These are phyloP conservation scores for Hygrocybe coccinea DNA, from an alignment of 768 basidiomycete species.

Conservation along the genomic window DNA sequence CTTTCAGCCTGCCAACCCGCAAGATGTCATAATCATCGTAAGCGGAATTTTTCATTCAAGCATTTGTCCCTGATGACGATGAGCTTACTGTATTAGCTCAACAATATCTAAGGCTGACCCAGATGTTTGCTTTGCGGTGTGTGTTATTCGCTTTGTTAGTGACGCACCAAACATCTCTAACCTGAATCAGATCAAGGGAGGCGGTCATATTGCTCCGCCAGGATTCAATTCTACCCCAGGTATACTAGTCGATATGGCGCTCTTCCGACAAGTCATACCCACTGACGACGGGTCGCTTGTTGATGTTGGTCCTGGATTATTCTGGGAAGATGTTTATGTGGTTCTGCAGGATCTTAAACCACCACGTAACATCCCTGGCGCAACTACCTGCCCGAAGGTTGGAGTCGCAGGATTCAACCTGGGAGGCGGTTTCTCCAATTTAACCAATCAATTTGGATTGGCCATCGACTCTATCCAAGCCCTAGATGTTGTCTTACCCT, in stretches of 20 bases:
- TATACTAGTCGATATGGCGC: neutral
- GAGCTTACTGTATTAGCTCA: neutral
- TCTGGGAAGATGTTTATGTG: neutral
- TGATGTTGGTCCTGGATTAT: neutral
- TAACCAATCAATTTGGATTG: neutral
- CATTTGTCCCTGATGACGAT: neutral
- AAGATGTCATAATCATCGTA: neutral
- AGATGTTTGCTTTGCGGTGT: neutral
- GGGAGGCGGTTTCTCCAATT: neutral
- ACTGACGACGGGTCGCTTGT: neutral
- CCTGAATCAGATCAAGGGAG: neutral
- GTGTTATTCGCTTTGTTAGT: neutral
- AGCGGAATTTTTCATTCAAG: neutral
- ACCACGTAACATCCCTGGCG: neutral
- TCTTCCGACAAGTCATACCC: neutral
- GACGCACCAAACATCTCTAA: neutral
- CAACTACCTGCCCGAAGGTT: neutral
- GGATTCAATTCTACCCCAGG: neutral
- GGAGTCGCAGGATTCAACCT: conserved; percentile 1
- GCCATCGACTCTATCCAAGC: neutral
- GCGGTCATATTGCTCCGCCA: neutral
- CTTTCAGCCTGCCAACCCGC: neutral
- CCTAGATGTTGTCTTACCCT: neutral
- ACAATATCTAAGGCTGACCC: neutral
- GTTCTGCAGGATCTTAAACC: neutral